Conservation (phyloP, 768 basidiomycete species). For the Trametes punicea region DNA sequence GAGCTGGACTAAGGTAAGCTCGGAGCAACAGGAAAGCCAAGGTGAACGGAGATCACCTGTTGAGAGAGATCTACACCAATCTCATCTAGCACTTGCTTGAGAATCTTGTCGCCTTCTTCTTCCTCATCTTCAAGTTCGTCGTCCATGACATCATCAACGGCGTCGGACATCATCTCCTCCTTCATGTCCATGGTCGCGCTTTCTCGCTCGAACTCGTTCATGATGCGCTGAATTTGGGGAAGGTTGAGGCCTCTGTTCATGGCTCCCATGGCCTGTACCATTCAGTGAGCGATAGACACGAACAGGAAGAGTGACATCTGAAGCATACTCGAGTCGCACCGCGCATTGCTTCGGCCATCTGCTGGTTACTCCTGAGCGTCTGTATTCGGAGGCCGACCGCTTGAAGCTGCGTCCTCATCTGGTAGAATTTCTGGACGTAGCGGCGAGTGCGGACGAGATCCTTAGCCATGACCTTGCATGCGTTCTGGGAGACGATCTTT, state of each 20-base stretch:
- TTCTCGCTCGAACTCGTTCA: slow-evolving; percentile 98
- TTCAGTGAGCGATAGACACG: slow-evolving; percentile 2
- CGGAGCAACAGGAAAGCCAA: not conserved
- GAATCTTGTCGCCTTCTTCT: slow-evolving; percentile 90
- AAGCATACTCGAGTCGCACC: slow-evolving; percentile 86
- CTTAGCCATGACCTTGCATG: slow-evolving; percentile 99
- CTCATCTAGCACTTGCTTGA: slow-evolving; percentile 95
- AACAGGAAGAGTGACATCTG: not conserved
- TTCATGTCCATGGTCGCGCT: slow-evolving; percentile 99
- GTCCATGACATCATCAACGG: slow-evolving; percentile 96
- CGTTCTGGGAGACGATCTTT: slow-evolving; percentile 57
- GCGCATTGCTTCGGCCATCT: slow-evolving; percentile 99
- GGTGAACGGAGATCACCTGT: slow-evolving; percentile 35
- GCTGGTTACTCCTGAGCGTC: slow-evolving; percentile 93
- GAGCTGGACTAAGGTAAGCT: slow-evolving; percentile 48
- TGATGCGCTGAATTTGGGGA: slow-evolving; percentile 91
- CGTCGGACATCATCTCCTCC: slow-evolving; percentile 99
- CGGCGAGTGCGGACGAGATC: slow-evolving; percentile 94
- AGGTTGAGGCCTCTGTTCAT: slow-evolving; percentile 98
- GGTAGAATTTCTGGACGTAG: slow-evolving; percentile 97
- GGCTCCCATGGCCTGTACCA: slow-evolving; percentile 85
- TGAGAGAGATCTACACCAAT: slow-evolving; percentile 92
- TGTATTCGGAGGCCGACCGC: slow-evolving; percentile 95
- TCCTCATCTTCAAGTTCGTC: slow-evolving; percentile 85
- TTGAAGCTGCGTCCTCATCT: slow-evolving; percentile 98